Evolutionary conservation across 768 basidiomycete genomes (phyloP).

Genomic region (Calocybe gangraenosa): DNA sequence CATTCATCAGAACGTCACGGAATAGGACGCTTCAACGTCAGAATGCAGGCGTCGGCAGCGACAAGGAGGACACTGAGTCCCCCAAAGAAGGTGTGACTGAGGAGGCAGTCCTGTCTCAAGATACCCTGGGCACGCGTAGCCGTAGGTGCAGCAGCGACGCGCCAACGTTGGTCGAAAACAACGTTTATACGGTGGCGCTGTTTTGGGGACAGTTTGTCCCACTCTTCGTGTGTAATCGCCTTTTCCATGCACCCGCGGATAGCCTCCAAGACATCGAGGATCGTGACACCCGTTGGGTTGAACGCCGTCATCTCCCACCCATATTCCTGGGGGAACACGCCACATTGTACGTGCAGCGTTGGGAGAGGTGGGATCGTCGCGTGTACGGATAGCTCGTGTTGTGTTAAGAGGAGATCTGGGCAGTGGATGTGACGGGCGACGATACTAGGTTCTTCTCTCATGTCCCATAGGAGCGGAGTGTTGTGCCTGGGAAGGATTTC

Average conservation of each 20-base stretch:
- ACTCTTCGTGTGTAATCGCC: slow-evolving; percentile 38
- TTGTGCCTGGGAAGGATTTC: slow-evolving; percentile 19
- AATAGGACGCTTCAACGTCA: slow-evolving; percentile 37
- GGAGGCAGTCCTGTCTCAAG: slow-evolving; percentile 44
- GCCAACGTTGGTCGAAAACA: slow-evolving; percentile 44
- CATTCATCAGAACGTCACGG: neutral
- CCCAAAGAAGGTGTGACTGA: slow-evolving; percentile 44
- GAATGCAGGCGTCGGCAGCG: slow-evolving; percentile 35
- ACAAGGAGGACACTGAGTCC: slow-evolving; percentile 42
- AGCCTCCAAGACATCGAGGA: slow-evolving; percentile 47
- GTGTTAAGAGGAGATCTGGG: slow-evolving; percentile 21
- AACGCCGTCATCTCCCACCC: slow-evolving; percentile 37
- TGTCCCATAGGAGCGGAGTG: slow-evolving; percentile 43
- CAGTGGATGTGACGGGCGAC: slow-evolving; percentile 22
- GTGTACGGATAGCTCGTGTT: slow-evolving; percentile 30
- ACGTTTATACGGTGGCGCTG: slow-evolving; percentile 38
- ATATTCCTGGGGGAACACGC: slow-evolving; percentile 38
- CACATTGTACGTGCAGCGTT: slow-evolving; percentile 39
- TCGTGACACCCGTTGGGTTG: slow-evolving; percentile 44
- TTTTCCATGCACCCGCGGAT: slow-evolving; percentile 35
- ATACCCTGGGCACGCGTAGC: slow-evolving; percentile 36
- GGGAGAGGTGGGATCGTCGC: slow-evolving; percentile 40
- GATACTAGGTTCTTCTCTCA: slow-evolving; percentile 35
- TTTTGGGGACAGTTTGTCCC: slow-evolving; percentile 35
- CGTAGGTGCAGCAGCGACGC: slow-evolving; percentile 29